phyloP scores from a whole-genome alignment of 257 asterid genomes.

The Voacanga thouarsii region DNA sequence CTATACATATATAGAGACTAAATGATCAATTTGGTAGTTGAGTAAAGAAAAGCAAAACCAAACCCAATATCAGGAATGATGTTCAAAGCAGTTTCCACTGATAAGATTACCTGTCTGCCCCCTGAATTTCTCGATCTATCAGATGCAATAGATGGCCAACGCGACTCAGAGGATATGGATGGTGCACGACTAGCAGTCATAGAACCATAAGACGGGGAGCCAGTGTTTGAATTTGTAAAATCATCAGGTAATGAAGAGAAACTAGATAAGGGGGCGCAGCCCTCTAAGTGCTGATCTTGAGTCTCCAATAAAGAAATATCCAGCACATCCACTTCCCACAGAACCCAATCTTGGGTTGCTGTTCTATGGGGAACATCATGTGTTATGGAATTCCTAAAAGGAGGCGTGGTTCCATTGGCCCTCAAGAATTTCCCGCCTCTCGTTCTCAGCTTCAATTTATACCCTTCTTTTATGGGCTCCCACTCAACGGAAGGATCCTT shows the following conservation, averaged over 20 bases:
- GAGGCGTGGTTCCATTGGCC: slow-evolving; percentile 74
- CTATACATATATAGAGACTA: neutral
- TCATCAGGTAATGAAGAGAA: neutral
- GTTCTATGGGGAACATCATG: slow-evolving; percentile 75
- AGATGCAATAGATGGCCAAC: neutral
- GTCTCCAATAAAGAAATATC: slow-evolving; percentile 13
- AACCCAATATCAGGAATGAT: neutral
- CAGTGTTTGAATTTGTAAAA: neutral
- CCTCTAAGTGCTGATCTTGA: neutral
- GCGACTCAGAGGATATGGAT: neutral
- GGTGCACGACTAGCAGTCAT: neutral
- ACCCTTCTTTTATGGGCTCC: slow-evolving; percentile 73
- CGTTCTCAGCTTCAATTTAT: slow-evolving; percentile 54
- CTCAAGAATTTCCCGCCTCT: slow-evolving; percentile 60
- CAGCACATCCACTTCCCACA: slow-evolving; percentile 18
- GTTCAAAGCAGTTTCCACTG: neutral
- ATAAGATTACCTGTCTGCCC: neutral
- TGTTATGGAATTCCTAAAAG: slow-evolving; percentile 75
- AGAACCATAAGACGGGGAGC: neutral
- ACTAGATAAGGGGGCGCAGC: neutral
- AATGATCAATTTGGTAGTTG: neutral
- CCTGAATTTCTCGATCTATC: slow-evolving; percentile 1
- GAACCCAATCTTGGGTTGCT: slow-evolving; percentile 66
- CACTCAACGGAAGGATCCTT: slow-evolving; percentile 43
- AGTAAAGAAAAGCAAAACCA: neutral